These are phyloP conservation scores for Lipomyces starkeyi DNA, from an alignment of 805 yeast species.

Conservation along the genomic window DNA sequence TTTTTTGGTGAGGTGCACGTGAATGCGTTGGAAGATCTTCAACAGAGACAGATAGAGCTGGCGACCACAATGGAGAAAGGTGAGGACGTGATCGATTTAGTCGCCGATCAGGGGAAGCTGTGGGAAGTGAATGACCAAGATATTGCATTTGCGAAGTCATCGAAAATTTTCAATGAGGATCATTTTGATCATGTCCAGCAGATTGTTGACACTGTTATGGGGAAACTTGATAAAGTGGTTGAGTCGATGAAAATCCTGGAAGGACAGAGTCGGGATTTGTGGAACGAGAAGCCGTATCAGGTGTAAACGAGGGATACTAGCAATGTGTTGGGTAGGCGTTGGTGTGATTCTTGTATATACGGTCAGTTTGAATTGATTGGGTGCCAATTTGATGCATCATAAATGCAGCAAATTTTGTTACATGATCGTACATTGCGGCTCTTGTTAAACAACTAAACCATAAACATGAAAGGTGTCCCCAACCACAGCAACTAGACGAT, in stretches of 20 bases:
- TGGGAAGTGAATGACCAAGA: constrained; percentile 25
- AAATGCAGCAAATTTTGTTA: constrained; percentile 2
- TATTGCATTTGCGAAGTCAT: constrained; percentile 35
- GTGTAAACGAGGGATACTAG: background rate
- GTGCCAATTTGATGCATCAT: background rate
- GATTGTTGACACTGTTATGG: constrained; percentile 57
- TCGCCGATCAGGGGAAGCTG: constrained; percentile 40
- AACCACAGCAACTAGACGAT: background rate
- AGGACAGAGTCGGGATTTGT: constrained; percentile 43
- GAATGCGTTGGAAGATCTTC: constrained; percentile 57
- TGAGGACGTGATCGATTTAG: constrained; percentile 39
- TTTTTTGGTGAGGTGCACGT: constrained; percentile 55
- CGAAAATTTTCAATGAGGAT: constrained; percentile 52
- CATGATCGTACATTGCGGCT: background rate
- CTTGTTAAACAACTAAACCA: background rate
- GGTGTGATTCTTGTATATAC: background rate
- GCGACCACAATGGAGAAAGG: constrained; percentile 50
- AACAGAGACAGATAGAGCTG: constrained; percentile 61
- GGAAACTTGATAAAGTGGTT: constrained; percentile 59
- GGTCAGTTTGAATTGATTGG: background rate
- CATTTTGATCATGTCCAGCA: constrained; percentile 59
- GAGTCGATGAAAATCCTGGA: constrained; percentile 48
- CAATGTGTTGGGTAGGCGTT: background rate
- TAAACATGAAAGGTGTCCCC: background rate
- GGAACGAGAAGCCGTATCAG: constrained; percentile 37